Evolutionary conservation across 352 stramenopile species (phyloP).

Genomic region (Phytopythium boreale): DNA sequence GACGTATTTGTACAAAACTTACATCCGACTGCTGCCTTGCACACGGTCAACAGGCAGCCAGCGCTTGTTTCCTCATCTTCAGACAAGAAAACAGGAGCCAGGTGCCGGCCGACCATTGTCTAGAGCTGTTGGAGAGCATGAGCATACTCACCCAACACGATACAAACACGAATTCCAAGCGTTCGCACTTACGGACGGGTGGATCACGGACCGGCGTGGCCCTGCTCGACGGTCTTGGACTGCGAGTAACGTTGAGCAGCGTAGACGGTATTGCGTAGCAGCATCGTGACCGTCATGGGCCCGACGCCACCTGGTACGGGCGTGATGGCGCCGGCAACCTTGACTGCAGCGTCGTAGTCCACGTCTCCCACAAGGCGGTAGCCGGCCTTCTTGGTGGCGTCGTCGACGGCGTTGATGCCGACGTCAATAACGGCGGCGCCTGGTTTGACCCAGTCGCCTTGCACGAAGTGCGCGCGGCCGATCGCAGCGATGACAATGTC

Average conservation of each 20-base stretch:
- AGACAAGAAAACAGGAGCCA: background rate
- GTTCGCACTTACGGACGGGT: background rate
- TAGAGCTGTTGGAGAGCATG: background rate
- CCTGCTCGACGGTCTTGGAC: background rate
- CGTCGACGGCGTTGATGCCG: slow-evolving; percentile 97
- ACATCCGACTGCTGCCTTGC: slow-evolving; percentile 5
- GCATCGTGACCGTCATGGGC: slow-evolving; percentile 98
- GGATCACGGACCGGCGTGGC: background rate
- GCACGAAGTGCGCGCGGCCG: slow-evolving; percentile 91
- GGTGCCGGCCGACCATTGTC: background rate
- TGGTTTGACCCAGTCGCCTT: slow-evolving; percentile 95
- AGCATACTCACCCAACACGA: background rate
- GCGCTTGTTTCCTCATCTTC: background rate
- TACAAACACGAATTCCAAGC: background rate
- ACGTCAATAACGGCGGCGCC: slow-evolving; percentile 98
- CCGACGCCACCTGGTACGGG: slow-evolving; percentile 95
- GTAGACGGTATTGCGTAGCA: slow-evolving; percentile 82
- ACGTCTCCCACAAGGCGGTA: slow-evolving; percentile 98
- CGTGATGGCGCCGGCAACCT: slow-evolving; percentile 93
- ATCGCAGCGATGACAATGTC: slow-evolving; percentile 98
- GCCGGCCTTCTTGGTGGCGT: slow-evolving; percentile 58
- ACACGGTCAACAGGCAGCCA: background rate
- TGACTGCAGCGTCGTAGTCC: slow-evolving; percentile 84
- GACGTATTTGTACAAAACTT: slow-evolving; percentile 2
- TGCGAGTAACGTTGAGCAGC: slow-evolving; percentile 25